Evolutionary conservation across 1,284 basidiomycete species (phyloP), one percentile per base, ranked within the genome.

Genomic region (Schizophyllum commune): DNA sequence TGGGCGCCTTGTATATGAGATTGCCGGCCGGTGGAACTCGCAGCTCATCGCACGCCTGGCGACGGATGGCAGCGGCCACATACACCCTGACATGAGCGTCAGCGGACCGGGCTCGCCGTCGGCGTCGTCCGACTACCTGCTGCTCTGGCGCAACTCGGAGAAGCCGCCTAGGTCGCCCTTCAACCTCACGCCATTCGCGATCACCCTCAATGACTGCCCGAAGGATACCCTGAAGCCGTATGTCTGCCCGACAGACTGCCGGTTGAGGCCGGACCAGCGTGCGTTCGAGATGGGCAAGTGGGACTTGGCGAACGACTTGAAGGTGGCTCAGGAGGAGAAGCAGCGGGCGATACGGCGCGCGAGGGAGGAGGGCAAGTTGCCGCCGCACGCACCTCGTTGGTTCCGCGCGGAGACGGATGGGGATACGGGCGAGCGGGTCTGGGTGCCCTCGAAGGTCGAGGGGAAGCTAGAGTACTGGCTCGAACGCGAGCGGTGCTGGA

Each of bases 241-340:
- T 73, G 68, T 98, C 4, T 89, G 89, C 34, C 92, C 94, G 0
- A 98, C 96, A 1, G 96, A 99, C 75, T 98, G 96, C 71, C 86
- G 96, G 0, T 74, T 98, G 55, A 85, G 96, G 0, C 96, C 95
- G 0, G 96, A 99, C 72, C 93, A 98, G 73, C 82, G 93, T 32
- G 94, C 95, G n/a, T 97, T 97, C 68, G 95, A 98, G 79, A 75
- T 86, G 66, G 95, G 94, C n/a, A 80, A 84, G 70, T 98, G 95
- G 69, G 95, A 98, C 67, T 78, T 84, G 39, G 96, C 96, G 56
- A 97, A 98, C 72, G 83, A 82, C 60, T 78, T 98, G 66, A 98
- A 99, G 78, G 79, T 82, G 27, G 79, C 79, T 63, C 92, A 98
- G 70, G 96, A 98, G 71, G 93, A 97, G 65, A 84, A 82, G 69